Evolutionary conservation across 768 basidiomycete genomes (phyloP), one percentile per base, ranked within the genome.

Genomic region (Udeniomyces megalosporus): DNA sequence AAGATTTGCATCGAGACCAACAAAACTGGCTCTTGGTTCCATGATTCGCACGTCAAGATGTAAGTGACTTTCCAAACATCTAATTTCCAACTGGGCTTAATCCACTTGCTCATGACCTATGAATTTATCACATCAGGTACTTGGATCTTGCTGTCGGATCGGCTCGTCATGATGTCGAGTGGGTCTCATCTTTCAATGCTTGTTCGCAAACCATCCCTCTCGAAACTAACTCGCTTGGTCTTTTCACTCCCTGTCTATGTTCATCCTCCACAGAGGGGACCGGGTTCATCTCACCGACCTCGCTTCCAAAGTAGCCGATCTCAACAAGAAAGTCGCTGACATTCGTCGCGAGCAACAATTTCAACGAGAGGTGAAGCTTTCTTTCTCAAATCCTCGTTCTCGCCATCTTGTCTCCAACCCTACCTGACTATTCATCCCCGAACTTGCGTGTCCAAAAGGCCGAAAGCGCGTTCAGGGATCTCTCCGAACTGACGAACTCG

Each of bases 331-430:
- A 74, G 78, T 99, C 53, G 88, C 87, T 73, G 90, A 93, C 69
- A 85, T 97, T 60, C 80, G 89, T 50, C 78, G 90, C 28, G 95
- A 97, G 75, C 95, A 99, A 75, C 88, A 92, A 74, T 99, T 96
- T 71, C 93, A 97, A 77, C 80, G 95, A 47, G 93, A 99, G 75
- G 62, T 63, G n/a, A 11, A 7, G 2, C 38, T 26, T 28, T 1
- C 38, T n/a, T 3, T 22, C 3, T 26, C 20, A 1, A 42, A 1
- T 45, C 42, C 55, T 57, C 15, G 0, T 28, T 14, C 29, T 46
- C 35, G 7, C 52, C 2, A 31, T 28, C 48, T n/a, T 26, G 22
- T 10, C 32, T n/a, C 59, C 34, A 2, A 4, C 24, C 34, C 4
- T 49, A 15, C 31, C 14, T 24, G 22, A 28, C 35, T 26, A 3